Percentiles rank a stretch among this genome's conserved stretches.
Conservation (phyloP, 2,329 filamentous ascomycete species). For the Alternaria infectoria region DNA sequence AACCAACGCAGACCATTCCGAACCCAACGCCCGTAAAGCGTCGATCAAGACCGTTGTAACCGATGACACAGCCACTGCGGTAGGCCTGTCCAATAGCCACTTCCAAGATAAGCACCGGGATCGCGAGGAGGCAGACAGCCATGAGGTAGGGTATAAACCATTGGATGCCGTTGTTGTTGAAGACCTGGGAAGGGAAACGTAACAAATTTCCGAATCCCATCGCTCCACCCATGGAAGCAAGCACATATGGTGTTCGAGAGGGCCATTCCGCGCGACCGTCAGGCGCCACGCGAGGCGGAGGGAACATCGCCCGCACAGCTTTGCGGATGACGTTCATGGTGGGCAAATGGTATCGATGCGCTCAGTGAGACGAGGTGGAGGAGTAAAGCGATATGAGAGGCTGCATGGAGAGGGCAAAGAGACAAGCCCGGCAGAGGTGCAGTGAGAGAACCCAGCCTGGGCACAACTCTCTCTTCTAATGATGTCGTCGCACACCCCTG, state of each 20-base stretch:
- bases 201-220: constrained; percentile 2
- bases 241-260: background rate
- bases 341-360: background rate
- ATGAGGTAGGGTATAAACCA: constrained; percentile 2
- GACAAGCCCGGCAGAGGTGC: background rate
- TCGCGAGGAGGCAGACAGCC: constrained; percentile 1
- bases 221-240: constrained; percentile 1
- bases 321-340: background rate
- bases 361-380: background rate
- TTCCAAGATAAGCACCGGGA: background rate
- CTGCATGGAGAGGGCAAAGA: background rate
- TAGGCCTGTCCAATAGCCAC: constrained; percentile 2
- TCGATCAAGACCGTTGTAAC: constrained; percentile 3
- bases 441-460: background rate
- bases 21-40: background rate
- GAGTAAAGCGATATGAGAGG: background rate
- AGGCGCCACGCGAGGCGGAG: background rate
- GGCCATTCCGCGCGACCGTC: constrained; percentile 4
- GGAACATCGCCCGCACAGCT: background rate
- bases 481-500: background rate
- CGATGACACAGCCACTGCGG: constrained; percentile 4
- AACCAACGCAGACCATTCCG: constrained; percentile 3
- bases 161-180: constrained; percentile 2
- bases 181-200: constrained; percentile 1
- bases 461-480: background rate